phyloP scores from a whole-genome alignment of 2,329 filamentous ascomycete genomes.

The Trichoderma arundinaceum region DNA sequence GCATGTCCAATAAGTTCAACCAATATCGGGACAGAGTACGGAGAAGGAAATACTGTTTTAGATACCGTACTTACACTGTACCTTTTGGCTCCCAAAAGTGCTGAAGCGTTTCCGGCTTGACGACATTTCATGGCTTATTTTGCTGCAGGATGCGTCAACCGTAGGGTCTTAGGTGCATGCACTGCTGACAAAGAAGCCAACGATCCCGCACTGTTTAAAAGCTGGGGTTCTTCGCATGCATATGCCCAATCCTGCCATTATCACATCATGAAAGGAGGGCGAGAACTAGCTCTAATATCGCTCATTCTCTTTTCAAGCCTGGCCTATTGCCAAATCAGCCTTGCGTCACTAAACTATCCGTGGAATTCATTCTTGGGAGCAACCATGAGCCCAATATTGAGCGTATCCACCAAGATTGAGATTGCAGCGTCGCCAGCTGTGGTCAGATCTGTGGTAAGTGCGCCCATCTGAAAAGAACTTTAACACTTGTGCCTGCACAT shows the following conservation, averaged over 20 bases:
- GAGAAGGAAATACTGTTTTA: no score
- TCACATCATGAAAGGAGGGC: neutral
- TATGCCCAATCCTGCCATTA: neutral
- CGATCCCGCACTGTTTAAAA: neutral
- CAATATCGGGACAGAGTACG: no score
- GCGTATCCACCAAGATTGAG: slow-evolving; percentile 26
- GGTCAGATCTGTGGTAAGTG: slow-evolving; percentile 22
- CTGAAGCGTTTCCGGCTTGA: neutral
- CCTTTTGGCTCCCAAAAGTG: neutral
- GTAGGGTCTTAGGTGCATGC: neutral
- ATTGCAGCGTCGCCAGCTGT: slow-evolving; percentile 25
- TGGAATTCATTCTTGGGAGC: neutral
- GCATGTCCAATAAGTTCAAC: no score
- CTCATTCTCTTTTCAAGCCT: neutral
- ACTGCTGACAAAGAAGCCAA: neutral
- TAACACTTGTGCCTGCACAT: neutral
- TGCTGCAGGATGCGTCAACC: neutral
- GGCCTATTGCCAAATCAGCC: neutral
- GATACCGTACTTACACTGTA: neutral
- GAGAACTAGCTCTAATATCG: neutral
- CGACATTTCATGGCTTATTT: no score
- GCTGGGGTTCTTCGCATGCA: neutral
- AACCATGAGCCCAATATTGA: slow-evolving; percentile 19
- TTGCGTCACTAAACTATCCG: neutral
- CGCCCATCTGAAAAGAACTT: neutral